phyloP scores from a whole-genome alignment of 306 rosid genomes.

The Trifolium subterraneum region DNA sequence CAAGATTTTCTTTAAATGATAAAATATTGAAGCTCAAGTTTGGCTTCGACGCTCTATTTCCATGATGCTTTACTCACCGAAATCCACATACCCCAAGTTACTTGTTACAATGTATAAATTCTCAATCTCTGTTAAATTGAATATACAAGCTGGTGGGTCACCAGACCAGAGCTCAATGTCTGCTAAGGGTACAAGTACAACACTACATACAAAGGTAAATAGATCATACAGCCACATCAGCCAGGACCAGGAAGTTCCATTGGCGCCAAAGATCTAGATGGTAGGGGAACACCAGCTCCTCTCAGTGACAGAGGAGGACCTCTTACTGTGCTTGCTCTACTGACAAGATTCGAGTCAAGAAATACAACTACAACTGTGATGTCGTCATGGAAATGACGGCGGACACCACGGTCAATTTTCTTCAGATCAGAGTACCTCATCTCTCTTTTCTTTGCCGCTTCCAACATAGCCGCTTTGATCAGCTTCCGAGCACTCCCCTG shows the following conservation, averaged over 20 bases:
- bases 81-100: conserved; percentile 45
- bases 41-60: conserved; percentile 44
- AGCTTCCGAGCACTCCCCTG: conserved; percentile 93
- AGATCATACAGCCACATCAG: conserved; percentile 45
- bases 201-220: conserved; percentile 44
- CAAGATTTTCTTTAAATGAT: conserved; percentile 34
- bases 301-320: conserved; percentile 69
- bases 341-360: conserved; percentile 80
- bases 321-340: conserved; percentile 65
- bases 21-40: conserved; percentile 45
- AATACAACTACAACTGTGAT: conserved; percentile 78
- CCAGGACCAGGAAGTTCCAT: conserved; percentile 40
- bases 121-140: conserved; percentile 48
- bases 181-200: conserved; percentile 44
- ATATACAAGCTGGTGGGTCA: conserved; percentile 46
- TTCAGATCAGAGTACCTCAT: conserved; percentile 92
- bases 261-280: conserved; percentile 50
- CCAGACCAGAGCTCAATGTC: conserved; percentile 50
- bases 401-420: conserved; percentile 88
- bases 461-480: conserved; percentile 76
- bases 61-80: conserved; percentile 34
- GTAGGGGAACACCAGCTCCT: conserved; percentile 68
- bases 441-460: conserved; percentile 94
- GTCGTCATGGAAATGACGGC: conserved; percentile 93
- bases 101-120: conserved; percentile 48